Percentiles rank a stretch among this genome's conserved stretches.
Conservation (phyloP, 2,329 filamentous ascomycete genomes). For the Didymellaceae sp. region DNA sequence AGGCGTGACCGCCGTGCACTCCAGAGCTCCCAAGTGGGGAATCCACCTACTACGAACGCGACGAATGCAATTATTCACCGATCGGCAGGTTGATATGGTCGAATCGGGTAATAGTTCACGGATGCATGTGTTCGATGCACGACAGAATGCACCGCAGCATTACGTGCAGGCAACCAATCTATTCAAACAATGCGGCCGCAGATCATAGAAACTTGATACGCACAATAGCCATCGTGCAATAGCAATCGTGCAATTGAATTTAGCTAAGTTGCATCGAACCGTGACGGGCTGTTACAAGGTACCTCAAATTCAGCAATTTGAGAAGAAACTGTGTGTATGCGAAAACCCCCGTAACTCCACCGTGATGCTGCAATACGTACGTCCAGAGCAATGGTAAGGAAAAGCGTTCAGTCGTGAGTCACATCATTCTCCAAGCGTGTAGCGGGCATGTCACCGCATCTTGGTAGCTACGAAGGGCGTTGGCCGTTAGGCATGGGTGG, state of each 20-base stretch:
- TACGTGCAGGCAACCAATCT: too few relatives aligned
- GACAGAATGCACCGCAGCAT: too few relatives aligned
- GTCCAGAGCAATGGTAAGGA: conserved; percentile 1
- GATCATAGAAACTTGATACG: too few relatives aligned
- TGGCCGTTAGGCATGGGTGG: conserved; percentile 32
- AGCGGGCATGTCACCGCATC: background rate
- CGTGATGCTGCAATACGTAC: conserved; percentile 15
- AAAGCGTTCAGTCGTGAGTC: conserved; percentile 6
- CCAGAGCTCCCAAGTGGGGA: too few relatives aligned
- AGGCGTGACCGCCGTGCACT: background rate
- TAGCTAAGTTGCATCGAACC: background rate
- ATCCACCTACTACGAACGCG: too few relatives aligned
- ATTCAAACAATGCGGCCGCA: too few relatives aligned
- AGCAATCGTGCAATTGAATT: background rate
- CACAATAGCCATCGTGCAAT: background rate
- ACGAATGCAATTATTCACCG: too few relatives aligned
- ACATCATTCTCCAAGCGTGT: background rate
- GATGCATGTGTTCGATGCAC: too few relatives aligned
- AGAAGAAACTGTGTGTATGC: conserved; percentile 1
- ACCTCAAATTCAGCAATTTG: background rate
- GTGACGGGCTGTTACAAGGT: background rate
- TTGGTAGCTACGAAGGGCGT: conserved; percentile 16
- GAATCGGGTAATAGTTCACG: too few relatives aligned
- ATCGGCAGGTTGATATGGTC: too few relatives aligned
- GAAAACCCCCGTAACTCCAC: conserved; percentile 10